These are phyloP conservation scores for Acanthamoeba rhysodes DNA, from an alignment of 208 protist species.

Conservation along the genomic window DNA sequence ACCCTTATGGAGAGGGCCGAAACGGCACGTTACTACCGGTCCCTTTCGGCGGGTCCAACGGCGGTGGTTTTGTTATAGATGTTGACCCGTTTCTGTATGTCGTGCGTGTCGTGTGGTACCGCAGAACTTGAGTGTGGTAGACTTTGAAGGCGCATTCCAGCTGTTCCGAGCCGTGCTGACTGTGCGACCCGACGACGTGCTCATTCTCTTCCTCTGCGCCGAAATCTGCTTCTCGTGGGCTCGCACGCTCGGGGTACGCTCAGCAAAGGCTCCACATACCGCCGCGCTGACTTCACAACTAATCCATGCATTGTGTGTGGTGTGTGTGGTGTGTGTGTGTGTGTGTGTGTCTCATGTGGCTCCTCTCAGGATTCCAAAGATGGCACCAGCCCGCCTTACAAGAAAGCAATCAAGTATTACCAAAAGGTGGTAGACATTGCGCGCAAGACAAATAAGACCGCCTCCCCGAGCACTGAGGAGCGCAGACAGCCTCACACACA, in stretches of 20 bases:
- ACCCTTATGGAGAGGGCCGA: conserved; percentile 72
- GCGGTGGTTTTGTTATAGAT: no score
- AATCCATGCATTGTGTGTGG: not conserved
- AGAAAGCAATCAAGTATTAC: conserved; percentile 72
- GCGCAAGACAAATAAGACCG: conserved; percentile 1
- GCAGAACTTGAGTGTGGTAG: conserved; percentile 32
- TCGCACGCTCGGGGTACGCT: not conserved
- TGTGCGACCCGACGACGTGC: conserved; percentile 47
- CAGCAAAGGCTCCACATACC: no score
- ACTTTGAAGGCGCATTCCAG: conserved; percentile 71
- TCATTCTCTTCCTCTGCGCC: conserved; percentile 73
- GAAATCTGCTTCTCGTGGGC: conserved; percentile 76
- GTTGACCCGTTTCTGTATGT: not conserved
- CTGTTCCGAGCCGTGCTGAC: conserved; percentile 67
- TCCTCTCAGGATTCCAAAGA: not conserved
- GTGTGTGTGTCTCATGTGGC: not conserved
- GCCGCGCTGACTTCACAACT: not conserved
- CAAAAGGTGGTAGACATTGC: conserved; percentile 47
- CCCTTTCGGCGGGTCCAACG: not conserved
- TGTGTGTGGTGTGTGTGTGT: not conserved
- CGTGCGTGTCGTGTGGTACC: not conserved
- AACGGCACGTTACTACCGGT: not conserved
- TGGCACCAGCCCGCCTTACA: conserved; percentile 64
- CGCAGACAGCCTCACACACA: not conserved
- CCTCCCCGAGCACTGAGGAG: not conserved